Conservation (phyloP, 2,329 filamentous ascomycete species). For the Phaeosphaeria sp. region DNA sequence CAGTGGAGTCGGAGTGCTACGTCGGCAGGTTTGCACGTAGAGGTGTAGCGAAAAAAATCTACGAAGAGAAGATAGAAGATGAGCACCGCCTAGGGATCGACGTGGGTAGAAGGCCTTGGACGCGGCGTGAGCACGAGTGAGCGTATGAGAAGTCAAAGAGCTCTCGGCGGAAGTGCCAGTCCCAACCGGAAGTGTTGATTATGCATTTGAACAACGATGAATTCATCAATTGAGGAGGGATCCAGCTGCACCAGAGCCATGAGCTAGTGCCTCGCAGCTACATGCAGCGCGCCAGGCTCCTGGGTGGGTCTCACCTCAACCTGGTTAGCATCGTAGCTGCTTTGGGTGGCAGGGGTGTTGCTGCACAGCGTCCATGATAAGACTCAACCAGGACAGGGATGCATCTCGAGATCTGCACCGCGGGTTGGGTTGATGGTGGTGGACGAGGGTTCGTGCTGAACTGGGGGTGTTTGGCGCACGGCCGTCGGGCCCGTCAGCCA, state of each 20-base stretch:
- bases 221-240: constrained; percentile 42
- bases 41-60: constrained; percentile 11
- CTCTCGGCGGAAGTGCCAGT: constrained; percentile 30
- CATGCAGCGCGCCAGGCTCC: constrained; percentile 42
- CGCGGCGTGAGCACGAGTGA: constrained; percentile 24
- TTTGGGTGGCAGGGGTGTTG: constrained; percentile 33
- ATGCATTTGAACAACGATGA: constrained; percentile 44
- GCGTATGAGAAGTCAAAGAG: constrained; percentile 28
- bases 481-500: constrained; percentile 34
- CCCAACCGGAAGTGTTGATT: constrained; percentile 39
- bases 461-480: constrained; percentile 16
- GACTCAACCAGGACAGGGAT: constrained; percentile 32
- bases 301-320: constrained; percentile 37
- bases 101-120: constrained; percentile 18
- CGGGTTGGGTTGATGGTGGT: constrained; percentile 24
- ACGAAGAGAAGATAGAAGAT: constrained; percentile 15
- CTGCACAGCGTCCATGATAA: constrained; percentile 38
- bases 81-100: constrained; percentile 12
- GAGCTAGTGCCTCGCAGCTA: constrained; percentile 43
- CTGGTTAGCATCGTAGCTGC: constrained; percentile 27
- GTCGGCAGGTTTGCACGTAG: constrained; percentile 14
- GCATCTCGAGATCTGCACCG: constrained; percentile 25
- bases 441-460: constrained; percentile 23
- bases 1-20: constrained; percentile 18
- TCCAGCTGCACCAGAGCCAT: constrained; percentile 38